phyloP scores from a whole-genome alignment of 1,284 basidiomycete genomes.

The Sporisorium reilianum region DNA sequence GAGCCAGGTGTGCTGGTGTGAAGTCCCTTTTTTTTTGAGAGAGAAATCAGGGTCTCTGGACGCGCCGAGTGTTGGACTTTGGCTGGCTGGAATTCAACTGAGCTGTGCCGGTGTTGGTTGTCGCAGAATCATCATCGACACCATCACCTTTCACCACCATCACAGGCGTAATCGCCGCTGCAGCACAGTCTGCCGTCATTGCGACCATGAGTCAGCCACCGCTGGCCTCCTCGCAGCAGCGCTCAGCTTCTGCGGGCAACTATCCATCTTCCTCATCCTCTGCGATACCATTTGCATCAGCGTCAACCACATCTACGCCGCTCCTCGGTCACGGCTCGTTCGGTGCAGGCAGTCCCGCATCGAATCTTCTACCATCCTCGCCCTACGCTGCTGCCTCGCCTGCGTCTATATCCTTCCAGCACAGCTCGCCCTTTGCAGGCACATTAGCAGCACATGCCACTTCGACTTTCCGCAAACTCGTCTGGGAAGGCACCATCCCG shows the following conservation, averaged over 20 bases:
- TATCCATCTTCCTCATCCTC: slow-evolving; percentile 31
- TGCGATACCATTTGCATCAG: slow-evolving; percentile 9
- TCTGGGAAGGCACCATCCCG: slow-evolving; percentile 58
- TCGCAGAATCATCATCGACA: background rate
- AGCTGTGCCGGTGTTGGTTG: slow-evolving; percentile 20
- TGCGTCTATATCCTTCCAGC: slow-evolving; percentile 16
- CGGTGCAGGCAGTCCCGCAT: slow-evolving; percentile 14
- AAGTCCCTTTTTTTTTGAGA: background rate
- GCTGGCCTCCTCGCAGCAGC: slow-evolving; percentile 33
- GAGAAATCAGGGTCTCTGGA: slow-evolving; percentile 20
- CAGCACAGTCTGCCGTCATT: too few relatives aligned
- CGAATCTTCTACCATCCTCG: slow-evolving; percentile 18
- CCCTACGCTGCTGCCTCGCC: slow-evolving; percentile 17
- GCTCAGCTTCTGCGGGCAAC: slow-evolving; percentile 39
- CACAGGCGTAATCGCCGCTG: background rate
- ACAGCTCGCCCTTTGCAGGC: background rate
- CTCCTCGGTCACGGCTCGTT: slow-evolving; percentile 21
- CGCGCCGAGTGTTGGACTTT: slow-evolving; percentile 16
- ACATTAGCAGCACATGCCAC: slow-evolving; percentile 15
- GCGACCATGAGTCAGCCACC: slow-evolving; percentile 33
- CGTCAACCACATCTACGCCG: slow-evolving; percentile 25
- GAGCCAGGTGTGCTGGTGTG: slow-evolving; percentile 18
- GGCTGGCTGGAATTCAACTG: background rate
- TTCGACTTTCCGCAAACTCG: slow-evolving; percentile 37
- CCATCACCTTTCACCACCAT: slow-evolving; percentile 10